Conservation (phyloP, 176 grass and related monocot genomes). For the Phoenix roebelenii region DNA sequence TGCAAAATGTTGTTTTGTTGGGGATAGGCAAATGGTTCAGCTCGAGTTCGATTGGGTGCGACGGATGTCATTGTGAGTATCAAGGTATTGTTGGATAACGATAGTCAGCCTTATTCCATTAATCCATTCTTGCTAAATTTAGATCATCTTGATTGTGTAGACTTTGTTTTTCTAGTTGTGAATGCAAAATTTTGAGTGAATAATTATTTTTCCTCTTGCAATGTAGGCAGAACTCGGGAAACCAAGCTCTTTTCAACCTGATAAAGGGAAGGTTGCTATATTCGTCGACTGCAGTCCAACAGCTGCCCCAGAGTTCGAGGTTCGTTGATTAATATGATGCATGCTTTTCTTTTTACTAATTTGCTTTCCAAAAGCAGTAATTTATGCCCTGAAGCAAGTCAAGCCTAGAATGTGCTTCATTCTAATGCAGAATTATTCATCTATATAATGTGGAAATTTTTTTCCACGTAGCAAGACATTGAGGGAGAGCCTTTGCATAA, state of each 20-base stretch:
- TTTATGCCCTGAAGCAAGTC: too few relatives aligned
- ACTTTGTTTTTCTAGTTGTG: too few relatives aligned
- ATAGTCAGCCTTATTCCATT: too few relatives aligned
- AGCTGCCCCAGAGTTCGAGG: constrained; percentile 70
- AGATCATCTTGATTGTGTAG: too few relatives aligned
- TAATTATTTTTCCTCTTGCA: constrained; percentile 2
- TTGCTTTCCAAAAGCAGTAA: too few relatives aligned
- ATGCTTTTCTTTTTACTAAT: neutral
- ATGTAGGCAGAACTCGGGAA: constrained; percentile 80
- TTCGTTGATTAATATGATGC: constrained; percentile 21
- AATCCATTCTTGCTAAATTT: too few relatives aligned
- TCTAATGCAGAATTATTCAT: too few relatives aligned
- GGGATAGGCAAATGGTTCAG: constrained; percentile 66
- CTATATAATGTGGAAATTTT: too few relatives aligned
- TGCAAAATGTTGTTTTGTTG: neutral
- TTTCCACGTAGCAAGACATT: too few relatives aligned
- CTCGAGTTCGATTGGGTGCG: constrained; percentile 55
- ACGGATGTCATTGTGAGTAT: constrained; percentile 83
- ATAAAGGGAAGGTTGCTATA: constrained; percentile 83
- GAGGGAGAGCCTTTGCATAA: too few relatives aligned
- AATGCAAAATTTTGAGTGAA: too few relatives aligned
- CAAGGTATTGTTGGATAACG: constrained; percentile 35
- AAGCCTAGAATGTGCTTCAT: too few relatives aligned
- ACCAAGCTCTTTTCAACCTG: constrained; percentile 63
- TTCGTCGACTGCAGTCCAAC: constrained; percentile 81